Conservation (phyloP, 2,329 filamentous ascomycete genomes). For the Nemania abortiva region DNA sequence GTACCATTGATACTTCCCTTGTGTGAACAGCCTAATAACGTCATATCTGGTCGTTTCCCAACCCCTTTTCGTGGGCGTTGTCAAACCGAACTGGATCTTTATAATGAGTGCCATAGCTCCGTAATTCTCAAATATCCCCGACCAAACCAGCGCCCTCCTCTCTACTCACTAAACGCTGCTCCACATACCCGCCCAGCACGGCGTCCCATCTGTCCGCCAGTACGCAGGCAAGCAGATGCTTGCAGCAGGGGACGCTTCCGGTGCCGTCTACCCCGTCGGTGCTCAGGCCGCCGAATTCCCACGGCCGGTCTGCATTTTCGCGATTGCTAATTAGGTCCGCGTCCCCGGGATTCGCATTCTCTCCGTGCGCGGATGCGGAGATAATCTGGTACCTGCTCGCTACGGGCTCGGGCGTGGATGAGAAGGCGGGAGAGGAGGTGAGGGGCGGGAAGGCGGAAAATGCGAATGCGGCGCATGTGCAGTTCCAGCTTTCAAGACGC, state of each 20-base stretch:
- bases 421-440: background rate
- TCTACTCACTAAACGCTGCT: conserved; percentile 64
- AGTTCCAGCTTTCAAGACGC: conserved; percentile 82
- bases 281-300: conserved; percentile 52
- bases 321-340: conserved; percentile 23
- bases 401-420: background rate
- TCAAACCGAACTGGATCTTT: background rate
- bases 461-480: conserved; percentile 86
- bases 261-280: conserved; percentile 51
- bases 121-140: conserved; percentile 54
- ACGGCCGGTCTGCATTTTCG: conserved; percentile 32
- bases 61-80: background rate
- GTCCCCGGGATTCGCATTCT: conserved; percentile 23
- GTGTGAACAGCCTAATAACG: background rate
- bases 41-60: background rate
- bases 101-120: background rate
- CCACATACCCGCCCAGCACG: conserved; percentile 68
- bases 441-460: conserved; percentile 73
- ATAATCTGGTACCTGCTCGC: conserved; percentile 12
- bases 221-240: conserved; percentile 88
- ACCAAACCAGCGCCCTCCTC: conserved; percentile 82
- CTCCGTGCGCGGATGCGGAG: background rate
- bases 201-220: conserved; percentile 74
- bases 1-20: background rate
- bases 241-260: conserved; percentile 73